Percentiles rank a stretch among this genome's conserved stretches.
Conservation (phyloP, 495 filamentous ascomycete genomes). For the Entonaema liquescens region DNA sequence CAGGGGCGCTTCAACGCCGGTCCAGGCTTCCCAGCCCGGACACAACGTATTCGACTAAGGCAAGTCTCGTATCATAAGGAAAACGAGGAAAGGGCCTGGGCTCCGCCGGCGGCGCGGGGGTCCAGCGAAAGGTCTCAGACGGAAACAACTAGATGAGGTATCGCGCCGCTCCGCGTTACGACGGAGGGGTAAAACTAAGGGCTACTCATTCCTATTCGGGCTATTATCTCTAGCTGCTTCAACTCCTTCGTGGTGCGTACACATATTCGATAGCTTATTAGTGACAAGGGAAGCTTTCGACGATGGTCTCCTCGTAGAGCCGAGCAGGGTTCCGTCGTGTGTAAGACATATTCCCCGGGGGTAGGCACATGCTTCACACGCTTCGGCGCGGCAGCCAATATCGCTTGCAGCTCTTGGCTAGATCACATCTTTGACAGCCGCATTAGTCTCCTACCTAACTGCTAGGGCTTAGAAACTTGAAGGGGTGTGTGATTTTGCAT, state of each 20-base stretch:
- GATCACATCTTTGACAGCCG: slow-evolving; percentile 46
- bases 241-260: slow-evolving; percentile 11
- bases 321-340: slow-evolving; percentile 33
- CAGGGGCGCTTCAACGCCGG: slow-evolving; percentile 25
- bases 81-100: slow-evolving; percentile 12
- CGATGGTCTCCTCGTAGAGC: slow-evolving; percentile 15
- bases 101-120: slow-evolving; percentile 38
- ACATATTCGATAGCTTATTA: slow-evolving; percentile 11
- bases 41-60: slow-evolving; percentile 20
- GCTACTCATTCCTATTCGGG: slow-evolving; percentile 43
- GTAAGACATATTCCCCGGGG: slow-evolving; percentile 30
- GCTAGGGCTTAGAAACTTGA: background rate
- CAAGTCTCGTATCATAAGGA: slow-evolving; percentile 35
- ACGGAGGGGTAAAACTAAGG: slow-evolving; percentile 25
- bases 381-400: slow-evolving; percentile 34
- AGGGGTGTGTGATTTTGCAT: slow-evolving; percentile 1
- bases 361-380: slow-evolving; percentile 21
- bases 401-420: slow-evolving; percentile 42
- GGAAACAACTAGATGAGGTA: slow-evolving; percentile 7
- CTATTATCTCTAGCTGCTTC: slow-evolving; percentile 21
- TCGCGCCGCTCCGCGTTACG: slow-evolving; percentile 23
- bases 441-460: slow-evolving; percentile 32
- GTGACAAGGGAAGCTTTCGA: slow-evolving; percentile 18
- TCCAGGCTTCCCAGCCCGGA: slow-evolving; percentile 30
- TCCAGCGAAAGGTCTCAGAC: slow-evolving; percentile 14